Percentiles rank a stretch among this genome's conserved stretches.
Conservation (phyloP, 306 rosid species). For the Canavalia gladiata region DNA sequence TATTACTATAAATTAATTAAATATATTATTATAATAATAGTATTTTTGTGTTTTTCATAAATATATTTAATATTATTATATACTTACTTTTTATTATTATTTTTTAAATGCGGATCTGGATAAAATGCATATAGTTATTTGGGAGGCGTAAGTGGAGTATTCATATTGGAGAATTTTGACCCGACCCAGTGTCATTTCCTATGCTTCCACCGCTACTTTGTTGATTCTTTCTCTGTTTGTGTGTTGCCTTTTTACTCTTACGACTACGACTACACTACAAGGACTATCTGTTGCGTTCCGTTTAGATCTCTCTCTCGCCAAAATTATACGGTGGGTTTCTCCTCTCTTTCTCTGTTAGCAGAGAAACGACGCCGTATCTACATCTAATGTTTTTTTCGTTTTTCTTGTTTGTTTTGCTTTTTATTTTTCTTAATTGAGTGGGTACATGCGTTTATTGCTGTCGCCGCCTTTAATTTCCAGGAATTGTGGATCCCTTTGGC, state of each 20-base stretch:
- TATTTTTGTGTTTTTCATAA: too few species aligned
- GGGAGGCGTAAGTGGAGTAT: too few species aligned
- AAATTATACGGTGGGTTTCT: conserved; percentile 8
- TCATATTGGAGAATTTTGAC: neutral
- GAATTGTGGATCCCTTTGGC: neutral
- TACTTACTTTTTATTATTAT: too few species aligned
- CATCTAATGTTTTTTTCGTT: conserved; percentile 36
- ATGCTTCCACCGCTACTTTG: neutral
- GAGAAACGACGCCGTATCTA: neutral
- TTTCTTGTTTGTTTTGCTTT: neutral
- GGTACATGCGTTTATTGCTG: neutral
- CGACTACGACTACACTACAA: neutral
- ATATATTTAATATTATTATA: too few species aligned
- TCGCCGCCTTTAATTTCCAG: neutral
- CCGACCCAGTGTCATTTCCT: neutral
- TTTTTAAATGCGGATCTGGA: too few species aligned
- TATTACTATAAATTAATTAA: too few species aligned
- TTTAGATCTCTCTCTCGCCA: neutral
- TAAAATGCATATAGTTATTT: too few species aligned
- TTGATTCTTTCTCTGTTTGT: neutral
- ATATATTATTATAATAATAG: too few species aligned
- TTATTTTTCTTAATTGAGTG: neutral
- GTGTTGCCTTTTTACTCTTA: neutral
- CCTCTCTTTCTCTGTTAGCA: neutral
- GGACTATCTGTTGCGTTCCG: neutral